A percentile compares a stretch with the other conserved stretches of the same genome.
phyloP scores from a whole-genome alignment of 805 yeast genomes.

The Lachancea quebecensis region DNA sequence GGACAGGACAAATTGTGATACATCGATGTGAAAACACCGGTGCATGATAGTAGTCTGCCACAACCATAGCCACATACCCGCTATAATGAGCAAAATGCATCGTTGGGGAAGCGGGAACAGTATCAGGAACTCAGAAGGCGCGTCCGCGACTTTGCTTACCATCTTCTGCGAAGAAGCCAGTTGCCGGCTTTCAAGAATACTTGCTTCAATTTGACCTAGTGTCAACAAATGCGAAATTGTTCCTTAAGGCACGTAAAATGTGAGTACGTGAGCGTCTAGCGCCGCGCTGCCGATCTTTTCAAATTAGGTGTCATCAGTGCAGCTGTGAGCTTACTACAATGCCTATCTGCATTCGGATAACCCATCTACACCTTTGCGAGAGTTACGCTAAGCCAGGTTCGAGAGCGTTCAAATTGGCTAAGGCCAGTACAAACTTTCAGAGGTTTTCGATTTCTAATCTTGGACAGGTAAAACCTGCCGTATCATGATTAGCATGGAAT shows the following conservation, averaged over 20 bases:
- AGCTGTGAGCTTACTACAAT: too few species aligned
- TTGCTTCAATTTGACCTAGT: too few species aligned
- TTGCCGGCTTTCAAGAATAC: too few species aligned
- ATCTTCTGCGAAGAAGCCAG: not conserved
- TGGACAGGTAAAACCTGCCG: not conserved
- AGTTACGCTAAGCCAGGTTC: too few species aligned
- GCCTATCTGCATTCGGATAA: too few species aligned
- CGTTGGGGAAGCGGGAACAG: slow-evolving; percentile 45
- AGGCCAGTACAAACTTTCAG: slow-evolving; percentile 2
- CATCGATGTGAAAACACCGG: slow-evolving; percentile 35
- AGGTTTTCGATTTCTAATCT: slow-evolving; percentile 9
- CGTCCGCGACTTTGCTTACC: not conserved
- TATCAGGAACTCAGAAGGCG: slow-evolving; percentile 1
- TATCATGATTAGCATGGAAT: slow-evolving; percentile 35
- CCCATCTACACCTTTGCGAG: too few species aligned
- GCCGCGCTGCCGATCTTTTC: too few species aligned
- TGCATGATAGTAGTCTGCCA: slow-evolving; percentile 37
- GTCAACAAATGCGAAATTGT: too few species aligned
- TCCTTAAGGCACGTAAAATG: not conserved
- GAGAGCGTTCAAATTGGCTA: not conserved
- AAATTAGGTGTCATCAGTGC: too few species aligned
- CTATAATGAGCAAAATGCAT: slow-evolving; percentile 41
- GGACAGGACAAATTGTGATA: slow-evolving; percentile 24
- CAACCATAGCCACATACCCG: slow-evolving; percentile 52
- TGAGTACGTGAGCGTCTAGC: not conserved